Evolutionary conservation across 129 eudicot species (phyloP).

Genomic region (Flaveria brownii): DNA sequence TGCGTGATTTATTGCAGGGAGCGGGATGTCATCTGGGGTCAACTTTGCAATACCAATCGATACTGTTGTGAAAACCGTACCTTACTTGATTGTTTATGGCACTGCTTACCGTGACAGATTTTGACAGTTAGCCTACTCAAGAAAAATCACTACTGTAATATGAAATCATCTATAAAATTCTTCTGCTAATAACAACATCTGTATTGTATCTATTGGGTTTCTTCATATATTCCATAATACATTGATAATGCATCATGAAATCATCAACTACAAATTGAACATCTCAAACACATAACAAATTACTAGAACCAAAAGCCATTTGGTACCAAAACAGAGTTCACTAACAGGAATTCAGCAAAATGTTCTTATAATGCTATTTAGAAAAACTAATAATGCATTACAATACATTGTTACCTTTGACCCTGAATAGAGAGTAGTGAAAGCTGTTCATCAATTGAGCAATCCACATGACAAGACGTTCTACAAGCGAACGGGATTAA

Average conservation of each 20-base stretch:
- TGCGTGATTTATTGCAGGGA: constrained; percentile 51
- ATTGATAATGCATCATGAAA: neutral
- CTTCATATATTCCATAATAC: neutral
- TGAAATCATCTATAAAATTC: constrained; percentile 7
- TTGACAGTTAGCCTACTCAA: constrained; percentile 26
- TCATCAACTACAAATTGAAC: neutral
- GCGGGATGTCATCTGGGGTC: constrained; percentile 87
- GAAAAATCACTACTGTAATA: neutral
- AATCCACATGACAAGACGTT: constrained; percentile 80
- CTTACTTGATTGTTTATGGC: constrained; percentile 82
- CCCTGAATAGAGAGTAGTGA: constrained; percentile 57
- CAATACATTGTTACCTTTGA: constrained; percentile 23
- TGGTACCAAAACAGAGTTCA: neutral
- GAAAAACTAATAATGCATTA: neutral
- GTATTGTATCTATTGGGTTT: neutral
- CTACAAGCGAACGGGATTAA: constrained; percentile 80
- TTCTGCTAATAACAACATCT: neutral
- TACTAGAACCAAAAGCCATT: neutral
- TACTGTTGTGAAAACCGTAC: constrained; percentile 66
- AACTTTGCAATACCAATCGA: constrained; percentile 95
- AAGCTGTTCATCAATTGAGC: constrained; percentile 76
- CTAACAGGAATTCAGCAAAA: neutral
- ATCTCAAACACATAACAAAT: neutral
- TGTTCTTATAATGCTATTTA: neutral
- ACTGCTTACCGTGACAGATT: constrained; percentile 70